These are phyloP conservation scores for Ilex asprella DNA, from an alignment of 257 asterid genomes.

Conservation along the genomic window DNA sequence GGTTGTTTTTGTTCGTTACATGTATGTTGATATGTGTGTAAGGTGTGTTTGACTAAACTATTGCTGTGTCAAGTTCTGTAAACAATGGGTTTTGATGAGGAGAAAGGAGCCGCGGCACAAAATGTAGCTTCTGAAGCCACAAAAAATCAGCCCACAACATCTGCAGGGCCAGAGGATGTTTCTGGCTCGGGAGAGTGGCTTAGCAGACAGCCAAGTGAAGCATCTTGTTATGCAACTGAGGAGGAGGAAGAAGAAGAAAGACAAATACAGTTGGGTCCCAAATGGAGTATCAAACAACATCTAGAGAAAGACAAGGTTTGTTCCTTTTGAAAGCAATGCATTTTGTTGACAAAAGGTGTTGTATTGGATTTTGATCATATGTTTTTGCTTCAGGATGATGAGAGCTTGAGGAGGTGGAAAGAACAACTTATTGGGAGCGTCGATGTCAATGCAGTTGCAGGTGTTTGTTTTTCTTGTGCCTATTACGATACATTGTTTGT, in stretches of 20 bases:
- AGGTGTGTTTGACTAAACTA: background rate
- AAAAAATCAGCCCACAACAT: conserved; percentile 6
- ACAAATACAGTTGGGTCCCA: conserved; percentile 36
- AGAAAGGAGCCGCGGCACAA: conserved; percentile 5
- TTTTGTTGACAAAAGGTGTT: background rate
- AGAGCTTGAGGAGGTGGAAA: conserved; percentile 27
- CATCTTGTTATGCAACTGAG: conserved; percentile 30
- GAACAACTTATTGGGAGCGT: conserved; percentile 43
- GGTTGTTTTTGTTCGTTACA: background rate
- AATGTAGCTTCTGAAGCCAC: conserved; percentile 15
- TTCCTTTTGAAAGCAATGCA: background rate
- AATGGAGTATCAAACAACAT: conserved; percentile 39
- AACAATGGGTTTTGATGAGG: conserved; percentile 25
- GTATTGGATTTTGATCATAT: background rate
- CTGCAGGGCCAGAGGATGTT: conserved; percentile 15
- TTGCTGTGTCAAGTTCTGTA: background rate
- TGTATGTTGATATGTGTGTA: background rate
- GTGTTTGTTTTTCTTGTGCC: conserved; percentile 6
- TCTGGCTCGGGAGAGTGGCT: conserved; percentile 22
- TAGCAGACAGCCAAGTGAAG: conserved; percentile 26
- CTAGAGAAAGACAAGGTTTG: conserved; percentile 42
- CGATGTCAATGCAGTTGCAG: conserved; percentile 37
- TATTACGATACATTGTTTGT: background rate
- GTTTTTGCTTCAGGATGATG: conserved; percentile 32
- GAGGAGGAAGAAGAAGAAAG: conserved; percentile 23